phyloP scores from a whole-genome alignment of 495 filamentous ascomycete species.

The Schizothecium vesticola region DNA sequence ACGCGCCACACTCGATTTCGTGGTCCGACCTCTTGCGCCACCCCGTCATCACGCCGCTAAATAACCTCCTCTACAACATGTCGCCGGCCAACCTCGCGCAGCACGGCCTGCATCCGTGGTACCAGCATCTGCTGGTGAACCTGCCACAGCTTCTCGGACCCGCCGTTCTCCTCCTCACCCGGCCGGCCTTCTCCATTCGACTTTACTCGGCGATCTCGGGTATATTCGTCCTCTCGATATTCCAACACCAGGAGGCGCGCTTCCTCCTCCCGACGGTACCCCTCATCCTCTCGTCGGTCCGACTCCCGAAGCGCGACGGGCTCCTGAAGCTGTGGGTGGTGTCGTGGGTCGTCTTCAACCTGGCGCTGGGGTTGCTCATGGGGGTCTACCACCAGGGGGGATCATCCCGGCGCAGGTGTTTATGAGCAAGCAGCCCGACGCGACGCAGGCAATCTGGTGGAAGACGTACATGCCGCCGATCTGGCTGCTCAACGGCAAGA shows the following conservation, averaged over 20 bases:
- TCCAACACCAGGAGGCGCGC: constrained; percentile 91
- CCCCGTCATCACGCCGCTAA: constrained; percentile 81
- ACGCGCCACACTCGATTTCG: constrained; percentile 52
- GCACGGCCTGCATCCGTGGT: constrained; percentile 88
- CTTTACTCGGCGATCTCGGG: constrained; percentile 78
- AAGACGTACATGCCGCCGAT: constrained; percentile 93
- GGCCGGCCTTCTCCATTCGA: constrained; percentile 51
- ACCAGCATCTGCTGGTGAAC: constrained; percentile 82
- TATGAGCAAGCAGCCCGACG: constrained; percentile 51
- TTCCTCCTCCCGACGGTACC: constrained; percentile 87
- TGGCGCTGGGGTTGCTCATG: constrained; percentile 72
- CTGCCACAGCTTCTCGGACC: constrained; percentile 89
- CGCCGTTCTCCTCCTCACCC: constrained; percentile 62
- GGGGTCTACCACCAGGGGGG: constrained; percentile 92
- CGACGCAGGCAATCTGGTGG: constrained; percentile 86
- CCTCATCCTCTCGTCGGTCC: constrained; percentile 77
- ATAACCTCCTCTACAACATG: constrained; percentile 87
- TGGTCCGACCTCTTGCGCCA: constrained; percentile 49
- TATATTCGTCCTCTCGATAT: constrained; percentile 69
- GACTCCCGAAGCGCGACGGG: constrained; percentile 55
- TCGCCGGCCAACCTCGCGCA: constrained; percentile 69
- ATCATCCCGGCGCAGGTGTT: constrained; percentile 76
- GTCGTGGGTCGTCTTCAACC: constrained; percentile 81
- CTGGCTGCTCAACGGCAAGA: constrained; percentile 80
- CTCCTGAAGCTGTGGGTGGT: constrained; percentile 53